Conservation (phyloP, 495 filamentous ascomycete genomes). For the Aspergillus leporis region DNA sequence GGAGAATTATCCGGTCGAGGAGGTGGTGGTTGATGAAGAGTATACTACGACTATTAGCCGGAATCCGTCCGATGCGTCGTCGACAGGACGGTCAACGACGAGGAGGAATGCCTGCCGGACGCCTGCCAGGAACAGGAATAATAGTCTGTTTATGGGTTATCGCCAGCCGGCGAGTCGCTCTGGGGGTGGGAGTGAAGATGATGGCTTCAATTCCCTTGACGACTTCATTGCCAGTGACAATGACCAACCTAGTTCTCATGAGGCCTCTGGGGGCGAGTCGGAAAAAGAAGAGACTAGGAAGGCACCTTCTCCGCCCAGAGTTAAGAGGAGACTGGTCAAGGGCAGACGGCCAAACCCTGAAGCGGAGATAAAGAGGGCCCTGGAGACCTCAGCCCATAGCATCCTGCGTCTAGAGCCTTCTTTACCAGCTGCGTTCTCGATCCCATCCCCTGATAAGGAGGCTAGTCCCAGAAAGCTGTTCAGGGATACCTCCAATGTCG, state of each 20-base stretch:
- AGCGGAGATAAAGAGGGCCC: conserved; percentile 17
- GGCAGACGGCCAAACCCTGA: conserved; percentile 34
- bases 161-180: conserved; percentile 20
- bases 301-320: conserved; percentile 27
- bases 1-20: conserved; percentile 42
- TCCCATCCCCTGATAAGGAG: conserved; percentile 14
- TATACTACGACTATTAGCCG: conserved; percentile 16
- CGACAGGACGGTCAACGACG: conserved; percentile 21
- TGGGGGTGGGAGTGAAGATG: conserved; percentile 27
- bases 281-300: conserved; percentile 28
- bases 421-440: conserved; percentile 23
- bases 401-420: conserved; percentile 23
- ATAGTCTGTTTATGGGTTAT: conserved; percentile 12
- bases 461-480: conserved; percentile 21
- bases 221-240: conserved; percentile 52
- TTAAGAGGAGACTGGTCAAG: conserved; percentile 37
- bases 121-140: conserved; percentile 16
- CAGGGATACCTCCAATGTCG: conserved; percentile 28
- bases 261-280: conserved; percentile 36
- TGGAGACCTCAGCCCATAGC: conserved; percentile 15
- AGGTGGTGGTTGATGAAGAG: conserved; percentile 22
- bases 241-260: conserved; percentile 43
- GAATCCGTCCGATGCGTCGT: conserved; percentile 25
- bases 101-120: conserved; percentile 22
- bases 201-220: conserved; percentile 41